Conservation (phyloP, 106 monocot species). For the Ottelia alismoides region DNA sequence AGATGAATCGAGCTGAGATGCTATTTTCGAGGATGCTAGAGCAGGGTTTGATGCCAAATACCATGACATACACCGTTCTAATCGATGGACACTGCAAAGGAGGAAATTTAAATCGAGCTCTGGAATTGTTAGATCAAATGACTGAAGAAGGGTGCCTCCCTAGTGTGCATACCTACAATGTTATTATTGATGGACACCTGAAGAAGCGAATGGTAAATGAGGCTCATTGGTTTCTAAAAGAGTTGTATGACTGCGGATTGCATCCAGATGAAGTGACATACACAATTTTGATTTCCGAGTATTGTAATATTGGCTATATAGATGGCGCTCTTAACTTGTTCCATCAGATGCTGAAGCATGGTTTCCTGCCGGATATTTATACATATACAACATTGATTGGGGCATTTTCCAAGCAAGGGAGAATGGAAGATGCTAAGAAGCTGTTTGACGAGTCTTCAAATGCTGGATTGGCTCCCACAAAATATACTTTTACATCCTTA, state of each 20-base stretch:
- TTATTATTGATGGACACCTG: constrained; percentile 50
- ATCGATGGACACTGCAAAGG: constrained; percentile 78
- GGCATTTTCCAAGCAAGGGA: constrained; percentile 46
- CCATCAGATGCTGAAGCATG: constrained; percentile 42
- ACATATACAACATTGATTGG: constrained; percentile 65
- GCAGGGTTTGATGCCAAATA: constrained; percentile 62
- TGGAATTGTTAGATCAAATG: constrained; percentile 57
- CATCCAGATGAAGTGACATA: constrained; percentile 68
- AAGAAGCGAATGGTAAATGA: constrained; percentile 50
- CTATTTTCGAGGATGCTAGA: constrained; percentile 66
- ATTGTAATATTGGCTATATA: constrained; percentile 51
- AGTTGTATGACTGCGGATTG: constrained; percentile 23
- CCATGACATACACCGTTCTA: constrained; percentile 68
- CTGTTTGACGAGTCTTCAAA: constrained; percentile 45
- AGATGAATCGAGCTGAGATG: constrained; percentile 85
- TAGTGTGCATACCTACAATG: constrained; percentile 78
- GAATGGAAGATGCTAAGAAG: constrained; percentile 57
- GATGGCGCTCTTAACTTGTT: constrained; percentile 52
- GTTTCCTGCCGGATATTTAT: constrained; percentile 60
- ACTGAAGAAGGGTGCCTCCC: constrained; percentile 36
- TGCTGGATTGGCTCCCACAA: constrained; percentile 50
- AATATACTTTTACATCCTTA: constrained; percentile 82
- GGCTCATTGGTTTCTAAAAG: constrained; percentile 50
- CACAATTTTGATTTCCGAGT: constrained; percentile 67
- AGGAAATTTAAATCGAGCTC: constrained; percentile 55